Conservation (phyloP, 2,329 filamentous ascomycete genomes). For the Pseudogymnoascus sp. region DNA sequence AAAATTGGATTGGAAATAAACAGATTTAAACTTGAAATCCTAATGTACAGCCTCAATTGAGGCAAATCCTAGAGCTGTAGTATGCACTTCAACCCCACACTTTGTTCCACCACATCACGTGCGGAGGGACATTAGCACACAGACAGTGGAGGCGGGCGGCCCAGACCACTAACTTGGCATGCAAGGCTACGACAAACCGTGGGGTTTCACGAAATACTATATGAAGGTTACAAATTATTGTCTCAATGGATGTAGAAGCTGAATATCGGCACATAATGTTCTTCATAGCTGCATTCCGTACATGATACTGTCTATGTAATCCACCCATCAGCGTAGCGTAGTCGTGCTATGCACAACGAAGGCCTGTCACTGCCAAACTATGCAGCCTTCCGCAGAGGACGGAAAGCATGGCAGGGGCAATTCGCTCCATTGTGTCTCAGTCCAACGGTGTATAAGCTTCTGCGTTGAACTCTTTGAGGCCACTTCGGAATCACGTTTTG, state of each 20-base stretch:
- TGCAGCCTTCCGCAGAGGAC: neutral
- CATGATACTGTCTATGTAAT: conserved; percentile 1
- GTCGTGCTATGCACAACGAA: neutral
- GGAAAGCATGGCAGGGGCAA: neutral
- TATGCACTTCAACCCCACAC: neutral
- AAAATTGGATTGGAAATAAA: neutral
- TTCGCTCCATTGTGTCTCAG: neutral
- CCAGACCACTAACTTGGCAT: conserved; percentile 5
- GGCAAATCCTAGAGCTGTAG: neutral
- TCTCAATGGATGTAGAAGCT: neutral
- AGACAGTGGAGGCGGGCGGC: neutral
- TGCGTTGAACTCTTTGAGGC: neutral
- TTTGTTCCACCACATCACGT: neutral
- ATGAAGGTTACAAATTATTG: neutral
- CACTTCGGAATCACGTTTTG: neutral
- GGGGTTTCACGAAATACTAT: neutral
- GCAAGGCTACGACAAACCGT: conserved; percentile 1
- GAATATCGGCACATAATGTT: neutral
- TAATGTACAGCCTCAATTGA: neutral
- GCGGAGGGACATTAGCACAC: neutral
- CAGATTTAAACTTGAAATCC: neutral
- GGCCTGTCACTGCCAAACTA: neutral
- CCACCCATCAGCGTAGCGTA: neutral
- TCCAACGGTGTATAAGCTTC: neutral
- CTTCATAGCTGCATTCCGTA: neutral